Conservation (phyloP, 2,329 filamentous ascomycete species). For the Cyphellophora europaea region DNA sequence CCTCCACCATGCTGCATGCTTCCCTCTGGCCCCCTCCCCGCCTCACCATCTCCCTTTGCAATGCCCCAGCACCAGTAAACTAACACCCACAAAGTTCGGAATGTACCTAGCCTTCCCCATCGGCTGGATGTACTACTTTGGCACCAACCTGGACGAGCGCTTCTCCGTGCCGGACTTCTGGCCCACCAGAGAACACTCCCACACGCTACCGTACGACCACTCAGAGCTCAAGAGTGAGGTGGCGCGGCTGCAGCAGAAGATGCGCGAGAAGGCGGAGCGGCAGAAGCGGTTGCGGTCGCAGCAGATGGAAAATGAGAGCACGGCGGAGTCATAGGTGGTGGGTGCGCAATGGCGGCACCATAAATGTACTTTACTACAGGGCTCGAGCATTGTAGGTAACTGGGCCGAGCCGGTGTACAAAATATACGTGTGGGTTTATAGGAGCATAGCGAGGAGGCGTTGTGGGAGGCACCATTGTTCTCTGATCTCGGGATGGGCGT, state of each 20-base stretch:
- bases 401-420: no score
- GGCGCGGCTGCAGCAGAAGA: slow-evolving; percentile 39
- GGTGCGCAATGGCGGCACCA: not conserved
- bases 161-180: slow-evolving; percentile 89
- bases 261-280: slow-evolving; percentile 29
- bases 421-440: no score
- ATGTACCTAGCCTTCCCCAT: slow-evolving; percentile 99
- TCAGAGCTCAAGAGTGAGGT: slow-evolving; percentile 64
- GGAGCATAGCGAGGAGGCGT: no score
- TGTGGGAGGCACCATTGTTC: no score
- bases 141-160: slow-evolving; percentile 88
- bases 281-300: slow-evolving; percentile 16
- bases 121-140: slow-evolving; percentile 99
- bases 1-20: slow-evolving; percentile 1
- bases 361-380: no score
- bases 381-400: no score
- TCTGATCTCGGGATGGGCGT: no score
- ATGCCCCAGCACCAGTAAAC: slow-evolving; percentile 2
- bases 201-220: slow-evolving; percentile 43
- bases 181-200: slow-evolving; percentile 57
- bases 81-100: slow-evolving; percentile 61
- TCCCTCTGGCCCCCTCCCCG: slow-evolving; percentile 1
- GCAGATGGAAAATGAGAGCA: slow-evolving; percentile 6
- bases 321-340: no score
- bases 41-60: not conserved